Conservation (phyloP, 192 early-diverging fungal genomes). For the Coemansia sp. region DNA sequence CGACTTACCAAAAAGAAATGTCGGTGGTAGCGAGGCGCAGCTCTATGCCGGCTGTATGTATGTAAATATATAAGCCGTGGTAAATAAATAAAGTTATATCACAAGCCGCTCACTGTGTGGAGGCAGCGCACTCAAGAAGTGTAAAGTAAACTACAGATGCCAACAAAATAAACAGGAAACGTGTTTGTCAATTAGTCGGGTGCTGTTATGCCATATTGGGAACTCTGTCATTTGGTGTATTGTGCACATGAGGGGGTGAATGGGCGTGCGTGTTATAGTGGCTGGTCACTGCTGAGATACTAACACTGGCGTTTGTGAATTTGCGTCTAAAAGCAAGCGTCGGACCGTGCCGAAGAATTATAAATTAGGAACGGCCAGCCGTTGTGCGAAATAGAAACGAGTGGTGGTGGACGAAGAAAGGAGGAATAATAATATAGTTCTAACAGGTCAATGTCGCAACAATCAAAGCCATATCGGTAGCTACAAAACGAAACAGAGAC, state of each 20-base stretch:
- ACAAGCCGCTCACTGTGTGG: constrained; percentile 2
- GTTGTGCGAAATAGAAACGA: not conserved
- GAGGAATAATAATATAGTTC: not conserved
- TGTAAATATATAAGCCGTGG: constrained; percentile 6
- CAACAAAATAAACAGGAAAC: not conserved
- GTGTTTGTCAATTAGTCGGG: not conserved
- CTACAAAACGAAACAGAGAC: not conserved
- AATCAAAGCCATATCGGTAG: not conserved
- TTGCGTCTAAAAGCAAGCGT: not conserved
- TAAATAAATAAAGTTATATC: not conserved
- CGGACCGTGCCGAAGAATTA: not conserved
- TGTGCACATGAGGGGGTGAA: too few relatives aligned
- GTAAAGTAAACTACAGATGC: not conserved
- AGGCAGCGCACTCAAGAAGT: not conserved
- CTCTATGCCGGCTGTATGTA: constrained; percentile 8
- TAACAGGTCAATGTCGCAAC: constrained; percentile 3
- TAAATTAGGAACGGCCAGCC: constrained; percentile 11
- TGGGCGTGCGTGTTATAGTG: not conserved
- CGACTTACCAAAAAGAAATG: constrained; percentile 2
- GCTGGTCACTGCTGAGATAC: constrained; percentile 1
- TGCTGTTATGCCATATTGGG: not conserved
- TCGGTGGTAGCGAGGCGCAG: not conserved
- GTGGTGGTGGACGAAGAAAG: not conserved
- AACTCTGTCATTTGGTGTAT: not conserved
- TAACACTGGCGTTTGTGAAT: not conserved